These are phyloP conservation scores for Pichia sp. DNA, from an alignment of 1,139 yeast genomes.

Conservation along the genomic window DNA sequence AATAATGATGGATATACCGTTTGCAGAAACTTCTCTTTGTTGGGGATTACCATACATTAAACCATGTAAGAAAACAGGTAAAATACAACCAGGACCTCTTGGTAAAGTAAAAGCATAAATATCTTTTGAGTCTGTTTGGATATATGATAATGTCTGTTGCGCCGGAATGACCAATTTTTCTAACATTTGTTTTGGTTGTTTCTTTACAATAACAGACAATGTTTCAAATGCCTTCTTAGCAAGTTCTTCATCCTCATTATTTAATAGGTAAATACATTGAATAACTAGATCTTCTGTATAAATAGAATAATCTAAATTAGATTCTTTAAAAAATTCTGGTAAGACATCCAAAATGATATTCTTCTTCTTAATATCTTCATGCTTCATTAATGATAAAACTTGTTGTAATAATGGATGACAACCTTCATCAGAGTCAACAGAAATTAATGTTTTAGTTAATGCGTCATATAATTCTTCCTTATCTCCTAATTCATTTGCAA, in stretches of 20 bases:
- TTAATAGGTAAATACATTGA: slow-evolving; percentile 65
- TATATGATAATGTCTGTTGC: slow-evolving; percentile 59
- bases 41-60: slow-evolving; percentile 87
- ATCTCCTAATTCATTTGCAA: slow-evolving; percentile 38
- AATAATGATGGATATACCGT: slow-evolving; percentile 83
- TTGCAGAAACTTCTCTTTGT: slow-evolving; percentile 80
- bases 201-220: slow-evolving; percentile 58
- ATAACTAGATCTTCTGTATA: slow-evolving; percentile 74
- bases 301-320: slow-evolving; percentile 63
- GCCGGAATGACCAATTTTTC: slow-evolving; percentile 77
- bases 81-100: slow-evolving; percentile 79
- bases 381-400: slow-evolving; percentile 65
- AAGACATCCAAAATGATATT: slow-evolving; percentile 63
- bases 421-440: slow-evolving; percentile 77
- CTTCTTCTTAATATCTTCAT: slow-evolving; percentile 65
- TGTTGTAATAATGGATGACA: slow-evolving; percentile 82
- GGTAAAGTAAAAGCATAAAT: slow-evolving; percentile 74
- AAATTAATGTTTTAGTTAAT: slow-evolving; percentile 60
- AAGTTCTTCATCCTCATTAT: slow-evolving; percentile 59
- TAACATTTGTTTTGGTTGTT: slow-evolving; percentile 67
- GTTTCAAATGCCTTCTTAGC: slow-evolving; percentile 69
- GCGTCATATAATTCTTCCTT: slow-evolving; percentile 42
- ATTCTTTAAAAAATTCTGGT: slow-evolving; percentile 61
- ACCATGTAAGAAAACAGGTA: slow-evolving; percentile 93
- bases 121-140: slow-evolving; percentile 61